Percentiles rank a stretch among this genome's conserved stretches.
phyloP scores from a whole-genome alignment of 1,139 yeast species.

The Nakaseomyces sp. region DNA sequence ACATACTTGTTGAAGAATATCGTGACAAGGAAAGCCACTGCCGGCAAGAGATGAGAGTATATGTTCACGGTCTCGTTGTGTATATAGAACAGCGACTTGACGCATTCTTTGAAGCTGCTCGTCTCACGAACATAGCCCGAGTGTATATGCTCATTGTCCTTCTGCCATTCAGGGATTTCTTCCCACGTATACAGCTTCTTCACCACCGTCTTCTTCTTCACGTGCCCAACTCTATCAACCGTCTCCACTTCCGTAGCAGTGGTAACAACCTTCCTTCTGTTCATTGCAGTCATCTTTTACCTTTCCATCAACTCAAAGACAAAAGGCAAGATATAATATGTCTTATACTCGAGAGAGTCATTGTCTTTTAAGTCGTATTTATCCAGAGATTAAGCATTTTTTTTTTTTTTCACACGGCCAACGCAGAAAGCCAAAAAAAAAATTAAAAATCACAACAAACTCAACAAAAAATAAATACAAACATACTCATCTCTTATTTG shows the following conservation, averaged over 20 bases:
- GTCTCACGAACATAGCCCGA: constrained; percentile 74
- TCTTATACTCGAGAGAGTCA: too few species aligned
- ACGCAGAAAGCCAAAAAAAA: too few species aligned
- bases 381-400: too few species aligned
- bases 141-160: constrained; percentile 69
- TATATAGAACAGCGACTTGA: constrained; percentile 52
- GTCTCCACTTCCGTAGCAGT: background rate
- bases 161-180: constrained; percentile 73
- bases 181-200: constrained; percentile 32
- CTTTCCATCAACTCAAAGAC: background rate
- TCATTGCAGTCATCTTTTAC: background rate
- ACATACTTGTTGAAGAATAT: constrained; percentile 25
- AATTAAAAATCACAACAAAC: too few species aligned
- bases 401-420: too few species aligned
- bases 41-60: constrained; percentile 72
- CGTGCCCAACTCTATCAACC: background rate
- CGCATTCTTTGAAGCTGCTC: constrained; percentile 41
- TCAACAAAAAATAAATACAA: too few species aligned
- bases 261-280: background rate
- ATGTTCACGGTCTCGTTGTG: constrained; percentile 84
- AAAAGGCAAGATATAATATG: too few species aligned
- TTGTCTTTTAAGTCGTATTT: too few species aligned
- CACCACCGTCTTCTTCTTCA: background rate
- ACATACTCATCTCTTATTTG: too few species aligned
- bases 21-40: constrained; percentile 32